Conservation (phyloP, 305 asterid genomes). For the Fraxinus baroniana region DNA sequence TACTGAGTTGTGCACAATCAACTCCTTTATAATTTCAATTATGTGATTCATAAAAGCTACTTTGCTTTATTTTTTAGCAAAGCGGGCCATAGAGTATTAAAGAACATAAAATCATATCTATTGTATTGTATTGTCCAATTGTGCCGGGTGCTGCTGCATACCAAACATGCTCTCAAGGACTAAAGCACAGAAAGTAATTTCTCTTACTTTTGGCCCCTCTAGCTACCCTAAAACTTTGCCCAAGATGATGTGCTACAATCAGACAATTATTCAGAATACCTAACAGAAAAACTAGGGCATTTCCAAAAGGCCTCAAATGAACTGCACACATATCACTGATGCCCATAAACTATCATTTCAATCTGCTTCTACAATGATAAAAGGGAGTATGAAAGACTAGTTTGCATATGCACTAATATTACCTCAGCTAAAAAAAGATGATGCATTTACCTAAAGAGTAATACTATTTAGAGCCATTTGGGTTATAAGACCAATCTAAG, state of each 20-base stretch:
- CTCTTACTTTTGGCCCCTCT: background rate
- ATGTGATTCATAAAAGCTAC: background rate
- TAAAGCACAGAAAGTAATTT: background rate
- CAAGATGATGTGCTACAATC: background rate
- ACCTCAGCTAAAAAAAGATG: background rate
- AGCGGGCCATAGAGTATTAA: background rate
- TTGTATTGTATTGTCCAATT: background rate
- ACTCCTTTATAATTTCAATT: background rate
- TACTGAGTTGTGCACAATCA: background rate
- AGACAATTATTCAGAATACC: background rate
- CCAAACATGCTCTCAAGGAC: background rate
- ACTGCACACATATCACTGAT: background rate
- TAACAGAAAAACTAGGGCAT: background rate
- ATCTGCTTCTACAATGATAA: background rate
- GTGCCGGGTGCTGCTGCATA: background rate
- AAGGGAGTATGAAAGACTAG: background rate
- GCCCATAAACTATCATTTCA: background rate
- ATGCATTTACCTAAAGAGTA: conserved; percentile 3
- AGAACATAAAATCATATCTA: background rate
- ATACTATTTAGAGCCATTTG: background rate
- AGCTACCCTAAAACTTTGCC: background rate
- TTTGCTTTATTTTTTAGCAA: background rate
- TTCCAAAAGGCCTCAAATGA: background rate
- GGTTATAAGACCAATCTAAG: background rate
- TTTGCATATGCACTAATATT: background rate